These are phyloP conservation scores for Didymella pomorum DNA, from an alignment of 2,329 filamentous ascomycete genomes.

Conservation along the genomic window DNA sequence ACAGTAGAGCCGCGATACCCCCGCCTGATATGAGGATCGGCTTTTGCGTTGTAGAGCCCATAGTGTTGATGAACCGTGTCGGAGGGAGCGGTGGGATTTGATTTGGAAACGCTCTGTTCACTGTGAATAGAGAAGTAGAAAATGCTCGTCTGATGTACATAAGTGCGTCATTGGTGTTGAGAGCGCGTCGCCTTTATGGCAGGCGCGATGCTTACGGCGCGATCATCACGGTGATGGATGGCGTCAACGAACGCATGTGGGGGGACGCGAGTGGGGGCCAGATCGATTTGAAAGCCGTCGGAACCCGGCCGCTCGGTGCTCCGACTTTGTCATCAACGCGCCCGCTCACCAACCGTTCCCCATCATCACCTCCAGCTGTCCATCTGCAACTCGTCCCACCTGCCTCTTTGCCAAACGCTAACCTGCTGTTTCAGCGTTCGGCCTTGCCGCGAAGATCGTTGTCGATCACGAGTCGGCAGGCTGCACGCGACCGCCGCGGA, in stretches of 20 bases:
- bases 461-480: background rate
- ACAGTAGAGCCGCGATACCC: conserved; percentile 43
- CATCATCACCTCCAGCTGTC: background rate
- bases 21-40: conserved; percentile 53
- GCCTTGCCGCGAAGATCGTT: background rate
- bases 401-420: background rate
- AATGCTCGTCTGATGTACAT: background rate
- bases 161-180: background rate
- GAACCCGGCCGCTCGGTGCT: background rate
- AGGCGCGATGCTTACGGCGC: background rate
- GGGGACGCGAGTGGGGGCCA: no score
- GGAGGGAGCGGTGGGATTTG: background rate
- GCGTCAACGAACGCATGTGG: conserved; percentile 3
- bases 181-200: background rate
- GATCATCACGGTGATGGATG: conserved; percentile 1
- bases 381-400: background rate
- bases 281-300: conserved; percentile 12
- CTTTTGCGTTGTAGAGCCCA: conserved; percentile 37
- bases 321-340: conserved; percentile 13
- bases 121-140: background rate
- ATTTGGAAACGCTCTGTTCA: background rate
- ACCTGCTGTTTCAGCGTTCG: background rate
- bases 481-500: background rate
- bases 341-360: background rate
- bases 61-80: conserved; percentile 27